Base-by-base conservation (phyloP, 1,139 yeast genomes). In the Saccharomyces hybrid region DNA sequence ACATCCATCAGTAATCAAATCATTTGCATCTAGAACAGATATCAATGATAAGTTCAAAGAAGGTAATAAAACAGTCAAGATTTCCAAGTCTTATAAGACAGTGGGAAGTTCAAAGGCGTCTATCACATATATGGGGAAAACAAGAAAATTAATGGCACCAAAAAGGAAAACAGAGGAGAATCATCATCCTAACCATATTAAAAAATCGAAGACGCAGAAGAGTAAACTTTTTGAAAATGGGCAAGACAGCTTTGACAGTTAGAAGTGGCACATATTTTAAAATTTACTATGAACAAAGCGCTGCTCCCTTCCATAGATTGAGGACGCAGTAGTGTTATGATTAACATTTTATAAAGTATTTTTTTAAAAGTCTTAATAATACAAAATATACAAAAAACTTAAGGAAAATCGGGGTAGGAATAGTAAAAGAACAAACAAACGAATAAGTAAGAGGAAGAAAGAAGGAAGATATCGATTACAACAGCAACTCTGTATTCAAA, bases 101-200 rank as follows among this genome's bases (percentile, higher is more conserved):
- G 84, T 82, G 1, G 75, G 82, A 1, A 82, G 85, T 5, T 75
- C 82, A 2, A 80, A 77, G 59, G 82, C 87, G 0, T 80, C 88
- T 2, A 78, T 83, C 55, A 79, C 85, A 25, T 81, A 76, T 55
- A 67, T 82, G 68, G 79, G 78, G 54, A 74, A 65, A 46, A 66
- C 65, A 23, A 60, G 71, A 49, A 67, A 64, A 51, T 57, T 70
- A 5, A 63, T 60, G 27, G 66, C 70, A 3, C 69, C 70, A 1
- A 60, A 63, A 48, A 59, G 53, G 50, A 58, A 55, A 11, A 53
- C 48, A 14, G 41, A 19, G 16, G 28, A 16, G 13, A 19, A 47
- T 26, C 11, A 23, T 19, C 31, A 13, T 32, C 48, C 16, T 19
- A 52, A 27, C 26, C 53, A 7, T 32, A 47, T 5, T 25, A 28